Base-by-base conservation (phyloP, 306 rosid genomes). In the Malus sieversii region DNA sequence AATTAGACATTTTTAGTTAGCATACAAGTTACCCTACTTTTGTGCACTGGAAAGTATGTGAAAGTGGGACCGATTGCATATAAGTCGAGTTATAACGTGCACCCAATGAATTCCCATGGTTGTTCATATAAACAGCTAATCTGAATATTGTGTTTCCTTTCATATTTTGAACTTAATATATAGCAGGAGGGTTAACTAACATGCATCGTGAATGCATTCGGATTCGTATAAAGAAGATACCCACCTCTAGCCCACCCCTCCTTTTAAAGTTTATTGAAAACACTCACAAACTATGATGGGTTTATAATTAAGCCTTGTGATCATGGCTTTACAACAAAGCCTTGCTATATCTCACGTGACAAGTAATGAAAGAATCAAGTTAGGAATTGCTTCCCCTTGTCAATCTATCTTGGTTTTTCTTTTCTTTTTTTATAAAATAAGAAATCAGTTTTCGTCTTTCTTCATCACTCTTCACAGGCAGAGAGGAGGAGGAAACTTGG, bases 401-500 rank as follows among this genome's bases (percentile, higher is more conserved):
- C 68, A 63, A 52, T 32, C 13, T 32, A 20, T 53, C 52, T 35
- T 33, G 12, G 7, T 71, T 10, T 59, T 14, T 46, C 4, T 14
- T 46, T 25, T 13, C 33, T 10, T 59, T 46, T 46, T 14, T 46
- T 46, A 46, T 46, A 15, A 46, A 3, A 9, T 40, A 42, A 12
- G 45, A 9, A 66, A 69, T 19, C 30, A 13, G 38, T 62, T 52
- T 72, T 29, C 4, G 55, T 60, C 18, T 75, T 75, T 73, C 62
- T 74, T 16, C 72, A 79, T 68, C 18, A 66, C 60, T 62, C 30
- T 68, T 85, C 81, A 76, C 84, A 91, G 98, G 96, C 96, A 51
- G 98, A 91, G 84, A 95, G 98, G 83, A 92, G 97, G 85, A 84
- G 93, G 68, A 85, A 75, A 80, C 97, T 92, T 79, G 98, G 99